phyloP scores from a whole-genome alignment of 225 moss, liverwort and hornwort genomes.

The Physcomitrium patens region DNA sequence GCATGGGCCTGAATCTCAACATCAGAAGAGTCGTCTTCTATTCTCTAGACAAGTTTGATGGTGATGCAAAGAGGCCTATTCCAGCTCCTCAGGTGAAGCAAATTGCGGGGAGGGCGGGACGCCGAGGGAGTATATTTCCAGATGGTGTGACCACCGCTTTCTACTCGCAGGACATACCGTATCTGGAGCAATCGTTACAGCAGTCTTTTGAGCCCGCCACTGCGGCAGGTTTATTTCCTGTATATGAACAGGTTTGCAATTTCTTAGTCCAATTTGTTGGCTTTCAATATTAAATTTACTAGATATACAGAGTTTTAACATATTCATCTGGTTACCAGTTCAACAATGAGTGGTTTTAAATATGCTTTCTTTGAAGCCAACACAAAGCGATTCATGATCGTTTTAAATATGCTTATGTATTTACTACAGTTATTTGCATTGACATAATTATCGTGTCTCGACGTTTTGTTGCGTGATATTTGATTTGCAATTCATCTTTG shows the following conservation, averaged over 20 bases:
- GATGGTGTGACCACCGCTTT: conserved; percentile 93
- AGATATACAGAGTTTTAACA: neutral
- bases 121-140: conserved; percentile 87
- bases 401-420: conserved; percentile 2
- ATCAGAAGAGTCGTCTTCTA: conserved; percentile 94
- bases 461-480: conserved; percentile 4
- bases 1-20: conserved; percentile 97
- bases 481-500: conserved; percentile 12
- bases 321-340: neutral
- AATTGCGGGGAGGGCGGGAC: conserved; percentile 97
- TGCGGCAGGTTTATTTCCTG: conserved; percentile 92
- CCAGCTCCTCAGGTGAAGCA: conserved; percentile 92
- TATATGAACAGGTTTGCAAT: conserved; percentile 78
- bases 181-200: conserved; percentile 65
- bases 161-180: conserved; percentile 80
- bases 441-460: neutral
- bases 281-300: conserved; percentile 1
- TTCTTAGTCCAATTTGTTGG: neutral
- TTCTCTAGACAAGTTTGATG: conserved; percentile 92
- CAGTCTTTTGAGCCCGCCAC: conserved; percentile 75
- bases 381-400: neutral
- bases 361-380: too few species aligned
- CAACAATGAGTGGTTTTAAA: neutral
- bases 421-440: conserved; percentile 6
- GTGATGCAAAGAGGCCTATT: conserved; percentile 86